Base-by-base conservation (phyloP, 2,329 filamentous ascomycete genomes). In the Phialophora chinensis region DNA sequence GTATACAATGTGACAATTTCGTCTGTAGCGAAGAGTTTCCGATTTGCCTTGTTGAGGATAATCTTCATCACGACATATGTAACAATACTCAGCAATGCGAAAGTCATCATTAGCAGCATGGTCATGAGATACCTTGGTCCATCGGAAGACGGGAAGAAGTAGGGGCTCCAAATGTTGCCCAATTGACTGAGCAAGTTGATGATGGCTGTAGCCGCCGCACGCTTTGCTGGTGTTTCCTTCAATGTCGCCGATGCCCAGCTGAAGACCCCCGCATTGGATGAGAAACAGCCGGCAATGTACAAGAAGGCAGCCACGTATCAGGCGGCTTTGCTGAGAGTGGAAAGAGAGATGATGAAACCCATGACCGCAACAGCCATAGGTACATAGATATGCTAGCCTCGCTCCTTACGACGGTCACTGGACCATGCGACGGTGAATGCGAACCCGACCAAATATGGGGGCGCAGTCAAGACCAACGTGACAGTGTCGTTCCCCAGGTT, bases 241-340 rank as follows among this genome's bases (percentile, higher is more conserved):
- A 62, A 20, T 14, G 60, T 62, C 4, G 14, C 17, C 4, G 60
- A 27, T 25, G 60, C 60, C 60, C 60, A 62, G 33, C 78, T 77
- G 66, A 76, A 80, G 5, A 57, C 38, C 35, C 82, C 84, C 42
- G 80, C 81, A 75, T 84, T 84, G 73, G 82, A 82, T 8, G 82
- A 80, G 69, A 86, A 86, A 65, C 61, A 79, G 72, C 63, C 77
- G 74, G 61, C 49, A 14, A 35, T 58, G 47, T 56, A 67, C 2
- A 86, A 75, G 77, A 86, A 86, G 63, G 85, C 77, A 27, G 80
- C 81, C 74, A 86, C 82, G 76, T 86, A 87, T n/a, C 83, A 80
- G 0, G 84, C 79, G 0, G 82, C 84, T 60, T 86, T 85, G 23
- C 72, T 72, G 6, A 78, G 72, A 6, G 81, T 83, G 4, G 80